Conservation (phyloP, 257 asterid species). For the Fraxinus americana region DNA sequence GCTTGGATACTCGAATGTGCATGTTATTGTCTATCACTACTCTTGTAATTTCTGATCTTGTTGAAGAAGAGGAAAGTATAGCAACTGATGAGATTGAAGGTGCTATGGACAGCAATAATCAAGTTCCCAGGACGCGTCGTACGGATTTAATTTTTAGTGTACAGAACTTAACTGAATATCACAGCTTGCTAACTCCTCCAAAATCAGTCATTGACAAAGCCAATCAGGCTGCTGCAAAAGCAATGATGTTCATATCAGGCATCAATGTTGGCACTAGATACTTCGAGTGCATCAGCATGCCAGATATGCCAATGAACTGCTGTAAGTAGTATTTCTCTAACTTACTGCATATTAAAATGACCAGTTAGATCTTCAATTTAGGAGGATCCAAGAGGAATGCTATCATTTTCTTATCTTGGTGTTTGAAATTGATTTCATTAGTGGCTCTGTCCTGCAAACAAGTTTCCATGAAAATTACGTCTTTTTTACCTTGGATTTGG, state of each 20-base stretch:
- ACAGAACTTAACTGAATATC: slow-evolving; percentile 70
- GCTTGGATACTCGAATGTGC: slow-evolving; percentile 85
- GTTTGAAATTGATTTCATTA: background rate
- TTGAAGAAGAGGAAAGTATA: slow-evolving; percentile 81
- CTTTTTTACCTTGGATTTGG: background rate
- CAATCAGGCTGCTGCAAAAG: slow-evolving; percentile 93
- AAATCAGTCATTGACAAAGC: slow-evolving; percentile 67
- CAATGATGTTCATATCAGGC: slow-evolving; percentile 75
- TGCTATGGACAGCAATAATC: slow-evolving; percentile 37
- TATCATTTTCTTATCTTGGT: background rate
- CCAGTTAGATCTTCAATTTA: background rate
- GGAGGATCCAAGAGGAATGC: background rate
- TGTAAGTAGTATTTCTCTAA: slow-evolving; percentile 50
- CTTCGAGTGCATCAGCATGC: slow-evolving; percentile 68
- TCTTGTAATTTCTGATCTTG: slow-evolving; percentile 85
- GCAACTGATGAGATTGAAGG: slow-evolving; percentile 39
- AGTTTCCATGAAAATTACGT: background rate
- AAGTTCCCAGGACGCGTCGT: slow-evolving; percentile 51
- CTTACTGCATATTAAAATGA: background rate
- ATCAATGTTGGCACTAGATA: slow-evolving; percentile 49
- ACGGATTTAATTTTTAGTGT: slow-evolving; percentile 69
- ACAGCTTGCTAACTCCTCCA: slow-evolving; percentile 83
- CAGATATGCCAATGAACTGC: slow-evolving; percentile 72
- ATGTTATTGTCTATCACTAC: slow-evolving; percentile 82
- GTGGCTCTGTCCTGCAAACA: background rate